Percentiles rank a stretch among this genome's conserved stretches.
Conservation (phyloP, 2,329 filamentous ascomycete genomes). For the Dendrostoma leiphaemia region DNA sequence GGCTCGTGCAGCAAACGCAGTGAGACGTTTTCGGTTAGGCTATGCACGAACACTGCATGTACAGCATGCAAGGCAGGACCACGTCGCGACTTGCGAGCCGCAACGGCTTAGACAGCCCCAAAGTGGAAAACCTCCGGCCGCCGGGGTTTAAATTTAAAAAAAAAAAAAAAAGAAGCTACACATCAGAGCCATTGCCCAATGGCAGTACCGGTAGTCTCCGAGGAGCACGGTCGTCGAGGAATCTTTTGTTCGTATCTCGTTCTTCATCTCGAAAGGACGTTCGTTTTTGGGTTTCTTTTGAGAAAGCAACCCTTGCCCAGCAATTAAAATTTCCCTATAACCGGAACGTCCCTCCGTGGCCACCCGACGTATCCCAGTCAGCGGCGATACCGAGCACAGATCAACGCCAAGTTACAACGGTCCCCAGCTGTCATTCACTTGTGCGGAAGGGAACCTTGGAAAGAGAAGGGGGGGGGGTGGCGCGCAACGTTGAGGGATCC, state of each 20-base stretch:
- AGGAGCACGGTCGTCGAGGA: too few species aligned
- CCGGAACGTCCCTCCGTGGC: not conserved
- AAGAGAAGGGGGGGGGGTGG: not conserved
- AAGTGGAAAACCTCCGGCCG: not conserved
- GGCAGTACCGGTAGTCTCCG: too few species aligned
- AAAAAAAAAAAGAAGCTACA: not conserved
- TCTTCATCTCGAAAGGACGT: too few species aligned
- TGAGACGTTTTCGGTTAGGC: not conserved
- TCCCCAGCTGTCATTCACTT: too few species aligned
- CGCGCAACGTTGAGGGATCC: not conserved
- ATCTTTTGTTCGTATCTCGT: too few species aligned
- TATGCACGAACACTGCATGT: conserved; percentile 2
- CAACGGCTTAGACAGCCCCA: not conserved
- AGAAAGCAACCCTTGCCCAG: not conserved
- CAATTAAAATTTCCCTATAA: not conserved
- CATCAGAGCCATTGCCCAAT: too few species aligned
- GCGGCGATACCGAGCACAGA: not conserved
- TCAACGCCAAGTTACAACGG: too few species aligned
- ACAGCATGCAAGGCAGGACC: conserved; percentile 5
- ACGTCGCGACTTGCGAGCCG: not conserved
- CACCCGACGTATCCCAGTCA: not conserved
- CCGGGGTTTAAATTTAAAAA: not conserved
- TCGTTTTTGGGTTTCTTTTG: too few species aligned
- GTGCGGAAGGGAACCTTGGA: not conserved
- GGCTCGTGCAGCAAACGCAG: not conserved